Conservation (phyloP, 2,329 filamentous ascomycete genomes). For the Mariannaea sp. region DNA sequence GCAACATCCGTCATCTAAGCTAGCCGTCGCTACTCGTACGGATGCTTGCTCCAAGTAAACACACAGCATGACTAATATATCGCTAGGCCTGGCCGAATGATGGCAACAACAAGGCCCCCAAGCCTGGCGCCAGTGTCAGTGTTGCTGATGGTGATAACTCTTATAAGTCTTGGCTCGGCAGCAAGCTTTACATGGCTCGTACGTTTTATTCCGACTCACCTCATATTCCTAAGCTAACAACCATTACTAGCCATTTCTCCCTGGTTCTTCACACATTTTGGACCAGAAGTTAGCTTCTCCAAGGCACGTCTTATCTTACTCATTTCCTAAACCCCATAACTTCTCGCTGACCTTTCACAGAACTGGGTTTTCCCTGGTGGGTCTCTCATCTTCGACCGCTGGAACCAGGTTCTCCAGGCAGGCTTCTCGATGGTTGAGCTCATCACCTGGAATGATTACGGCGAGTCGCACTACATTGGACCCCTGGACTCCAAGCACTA, state of each 20-base stretch:
- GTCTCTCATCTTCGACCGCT: conserved; percentile 62
- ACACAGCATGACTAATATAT: background rate
- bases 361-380: conserved; percentile 65
- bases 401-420: conserved; percentile 53
- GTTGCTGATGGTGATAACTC: conserved; percentile 47
- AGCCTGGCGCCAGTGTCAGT: conserved; percentile 43
- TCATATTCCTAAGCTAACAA: background rate
- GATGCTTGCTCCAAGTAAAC: background rate
- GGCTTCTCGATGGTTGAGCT: conserved; percentile 54
- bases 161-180: conserved; percentile 43
- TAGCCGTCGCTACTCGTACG: too few species aligned
- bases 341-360: conserved; percentile 50
- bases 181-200: conserved; percentile 55
- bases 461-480: conserved; percentile 60
- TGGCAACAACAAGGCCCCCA: conserved; percentile 55
- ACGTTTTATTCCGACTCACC: background rate
- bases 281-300: conserved; percentile 24
- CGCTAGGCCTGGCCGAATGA: conserved; percentile 49
- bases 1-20: too few species aligned
- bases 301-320: conserved; percentile 14
- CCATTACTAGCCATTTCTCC: conserved; percentile 36
- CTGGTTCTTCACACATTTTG: conserved; percentile 56
- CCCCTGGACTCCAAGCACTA: conserved; percentile 51
- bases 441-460: conserved; percentile 56
- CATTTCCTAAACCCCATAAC: conserved; percentile 23